Evolutionary conservation across 177 flowering plant species (phyloP), one percentile per base, ranked within the genome.

Genomic region (Vitis hybrid): DNA sequence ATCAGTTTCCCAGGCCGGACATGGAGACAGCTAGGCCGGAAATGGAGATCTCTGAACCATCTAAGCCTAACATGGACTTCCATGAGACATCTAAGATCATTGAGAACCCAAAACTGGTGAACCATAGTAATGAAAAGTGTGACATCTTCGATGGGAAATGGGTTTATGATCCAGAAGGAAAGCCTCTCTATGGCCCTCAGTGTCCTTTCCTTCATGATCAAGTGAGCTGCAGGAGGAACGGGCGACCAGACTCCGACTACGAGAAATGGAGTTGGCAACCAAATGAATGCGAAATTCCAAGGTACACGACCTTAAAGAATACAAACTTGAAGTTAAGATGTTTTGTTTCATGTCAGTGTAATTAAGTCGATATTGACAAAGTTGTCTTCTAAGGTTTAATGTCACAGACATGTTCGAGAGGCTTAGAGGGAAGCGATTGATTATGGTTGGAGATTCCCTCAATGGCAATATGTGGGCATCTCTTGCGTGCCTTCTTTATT

Each of bases 381-480:
- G n/a, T 62, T 56, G 14, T 14, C 57, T 62, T 62, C 52, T 5
- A 34, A 88, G 92, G 82, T 85, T 83, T 58, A 78, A 85, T 75
- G 92, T 84, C 1, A 84, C 70, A 66, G 81, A 85, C 14, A 76
- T 90, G 85, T 60, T 90, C 60, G 86, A 87, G 85, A 87, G 82
- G 68, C 79, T 83, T 23, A 83, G 84, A 71, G 90, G 86, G 52
- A 87, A 88, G 75, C 82, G 89, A 61, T 73, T 86, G 76, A 68
- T 87, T 4, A 62, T 89, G 51, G 90, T 83, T 56, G 94, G 94
- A 56, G 94, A 89, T 56, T 89, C 94, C 1, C 82, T 89, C 45
- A 88, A 89, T 69, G 75, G 89, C 65, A 88, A 88, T 75, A 86
- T 82, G 66, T 88, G 90, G 90, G 90, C 88, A 70, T 89, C 94